phyloP scores from a whole-genome alignment of 2,329 filamentous ascomycete species.

The Ceratocystis lukuohia region DNA sequence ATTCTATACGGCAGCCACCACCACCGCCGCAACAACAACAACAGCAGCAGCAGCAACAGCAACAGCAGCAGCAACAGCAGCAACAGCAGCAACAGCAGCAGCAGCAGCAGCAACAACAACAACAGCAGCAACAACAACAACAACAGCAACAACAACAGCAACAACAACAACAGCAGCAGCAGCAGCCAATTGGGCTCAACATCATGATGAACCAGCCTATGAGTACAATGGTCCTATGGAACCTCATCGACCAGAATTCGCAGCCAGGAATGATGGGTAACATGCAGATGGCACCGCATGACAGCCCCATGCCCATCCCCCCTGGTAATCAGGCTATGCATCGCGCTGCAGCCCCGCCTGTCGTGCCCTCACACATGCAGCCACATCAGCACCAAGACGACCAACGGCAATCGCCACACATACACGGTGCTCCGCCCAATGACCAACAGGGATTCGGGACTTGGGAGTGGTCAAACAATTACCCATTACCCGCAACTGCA shows the following conservation, averaged over 20 bases:
- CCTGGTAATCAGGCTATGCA: neutral
- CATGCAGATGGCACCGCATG: neutral
- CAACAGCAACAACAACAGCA: neutral
- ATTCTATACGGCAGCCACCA: neutral
- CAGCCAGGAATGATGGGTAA: constrained; percentile 1
- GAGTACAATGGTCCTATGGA: constrained; percentile 15
- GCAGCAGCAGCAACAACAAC: neutral
- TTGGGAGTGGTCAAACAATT: constrained; percentile 4
- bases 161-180: neutral
- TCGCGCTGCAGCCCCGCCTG: constrained; percentile 1
- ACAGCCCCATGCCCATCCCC: neutral
- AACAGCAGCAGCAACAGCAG: neutral
- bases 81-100: neutral
- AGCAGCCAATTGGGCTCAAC: constrained; percentile 10
- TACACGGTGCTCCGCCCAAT: neutral
- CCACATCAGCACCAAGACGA: constrained; percentile 1
- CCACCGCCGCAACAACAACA: neutral
- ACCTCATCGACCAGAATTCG: constrained; percentile 16
- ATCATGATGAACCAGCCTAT: constrained; percentile 17
- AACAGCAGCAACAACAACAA: neutral
- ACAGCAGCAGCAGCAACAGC: neutral
- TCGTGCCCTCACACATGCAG: constrained; percentile 10
- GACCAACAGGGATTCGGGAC: neutral
- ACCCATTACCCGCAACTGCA: neutral
- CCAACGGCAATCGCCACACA: neutral